Percentiles rank a stretch among this genome's conserved stretches.
Conservation (phyloP, 2,329 filamentous ascomycete genomes). For the Alternaria sp. region DNA sequence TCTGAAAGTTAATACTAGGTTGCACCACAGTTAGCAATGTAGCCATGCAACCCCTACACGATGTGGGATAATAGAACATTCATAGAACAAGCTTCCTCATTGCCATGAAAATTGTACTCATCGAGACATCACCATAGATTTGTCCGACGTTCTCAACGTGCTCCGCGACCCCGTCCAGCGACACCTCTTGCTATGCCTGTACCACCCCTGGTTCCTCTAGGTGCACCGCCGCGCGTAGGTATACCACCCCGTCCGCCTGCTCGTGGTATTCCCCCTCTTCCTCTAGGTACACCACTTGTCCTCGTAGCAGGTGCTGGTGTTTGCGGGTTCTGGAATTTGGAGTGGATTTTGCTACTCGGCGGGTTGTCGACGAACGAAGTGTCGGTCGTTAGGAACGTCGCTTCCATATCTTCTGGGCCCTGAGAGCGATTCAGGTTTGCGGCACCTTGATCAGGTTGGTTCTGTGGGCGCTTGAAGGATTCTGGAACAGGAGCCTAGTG, state of each 20-base stretch:
- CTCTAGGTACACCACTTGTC: constrained; percentile 26
- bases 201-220: constrained; percentile 41
- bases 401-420: constrained; percentile 64
- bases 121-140: constrained; percentile 9
- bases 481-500: constrained; percentile 78
- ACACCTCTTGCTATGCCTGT: constrained; percentile 47
- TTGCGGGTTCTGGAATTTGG: constrained; percentile 49
- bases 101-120: neutral
- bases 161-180: constrained; percentile 42
- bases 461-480: constrained; percentile 67
- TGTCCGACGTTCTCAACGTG: constrained; percentile 16
- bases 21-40: neutral
- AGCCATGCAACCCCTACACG: neutral
- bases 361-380: constrained; percentile 91
- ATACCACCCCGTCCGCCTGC: constrained; percentile 43
- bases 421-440: constrained; percentile 30
- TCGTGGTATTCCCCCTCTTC: constrained; percentile 45
- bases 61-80: neutral
- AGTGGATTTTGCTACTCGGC: constrained; percentile 58
- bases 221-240: constrained; percentile 40
- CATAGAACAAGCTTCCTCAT: neutral
- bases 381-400: constrained; percentile 92
- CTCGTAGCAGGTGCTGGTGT: constrained; percentile 37
- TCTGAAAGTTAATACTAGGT: neutral
- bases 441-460: constrained; percentile 31